Base-by-base conservation (phyloP, 1,139 yeast species). In the Diutina pseudorugosa region DNA sequence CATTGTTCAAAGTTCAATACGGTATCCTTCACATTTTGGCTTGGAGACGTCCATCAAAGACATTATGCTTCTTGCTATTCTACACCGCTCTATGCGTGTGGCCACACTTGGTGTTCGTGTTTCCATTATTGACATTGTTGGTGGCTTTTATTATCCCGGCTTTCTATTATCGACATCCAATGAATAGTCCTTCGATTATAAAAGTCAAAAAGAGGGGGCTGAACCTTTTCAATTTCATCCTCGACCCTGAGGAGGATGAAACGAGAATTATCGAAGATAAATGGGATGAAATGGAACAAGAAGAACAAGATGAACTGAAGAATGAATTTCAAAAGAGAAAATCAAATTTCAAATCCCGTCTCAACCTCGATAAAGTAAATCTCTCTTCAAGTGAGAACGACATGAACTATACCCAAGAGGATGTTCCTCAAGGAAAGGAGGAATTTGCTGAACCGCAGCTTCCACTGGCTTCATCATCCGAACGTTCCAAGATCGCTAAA, bases 111-210 rank as follows among this genome's bases (percentile, higher is more conserved):
- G 70, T 88, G 7, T 65, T 84, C 42, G 76, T 82, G 0, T 70
- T 83, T 47, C 96, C 97, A 0, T 61, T 86, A 42, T 56, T 83
- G 1, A 75, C 72, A 52, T 54, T 87, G 4, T 63, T 85, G 42
- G 71, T 76, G 55, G 83, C 82, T 0, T 69, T 85, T 1, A 72
- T 89, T 69, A 70, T 85, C 1, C 93, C 95, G 0, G 89, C 87
- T 1, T 90, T 83, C 61, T 70, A 80, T 20, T 72, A 76, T 52
- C 72, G 89, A 53, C 96, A 89, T 62, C 95, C 91, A 0, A 70
- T 80, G 59, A 67, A 72, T 30, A 67, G 70, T 12, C 73, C 76
- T 0, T 70, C 71, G 27, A 59, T 73, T 33, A 68, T 79, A 19
- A 68, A 69, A 19, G 75, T 76, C 19, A 72, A 72, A 56, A 70